These are phyloP conservation scores for Hypoxylon sp. DNA, from an alignment of 2,329 filamentous ascomycete species.

Conservation along the genomic window DNA sequence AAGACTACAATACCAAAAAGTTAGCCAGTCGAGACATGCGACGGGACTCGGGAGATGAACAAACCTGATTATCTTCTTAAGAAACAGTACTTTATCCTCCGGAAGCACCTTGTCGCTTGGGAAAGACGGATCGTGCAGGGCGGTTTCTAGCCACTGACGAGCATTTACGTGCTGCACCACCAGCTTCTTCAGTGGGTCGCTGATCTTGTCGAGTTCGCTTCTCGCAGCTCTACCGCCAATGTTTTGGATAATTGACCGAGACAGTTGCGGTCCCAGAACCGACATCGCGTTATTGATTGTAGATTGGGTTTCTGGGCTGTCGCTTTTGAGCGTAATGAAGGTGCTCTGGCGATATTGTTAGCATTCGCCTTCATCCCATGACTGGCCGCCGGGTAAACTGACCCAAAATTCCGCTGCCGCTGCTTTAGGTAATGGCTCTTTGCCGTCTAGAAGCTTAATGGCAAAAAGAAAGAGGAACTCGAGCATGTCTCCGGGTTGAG, in stretches of 20 bases:
- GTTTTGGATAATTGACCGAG: slow-evolving; percentile 70
- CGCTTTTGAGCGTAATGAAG: slow-evolving; percentile 63
- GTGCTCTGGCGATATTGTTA: slow-evolving; percentile 56
- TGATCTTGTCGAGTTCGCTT: slow-evolving; percentile 77
- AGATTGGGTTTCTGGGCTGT: slow-evolving; percentile 57
- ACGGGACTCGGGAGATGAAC: slow-evolving; percentile 40
- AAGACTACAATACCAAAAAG: slow-evolving; percentile 58
- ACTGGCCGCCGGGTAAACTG: slow-evolving; percentile 44
- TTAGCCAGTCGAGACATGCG: slow-evolving; percentile 11
- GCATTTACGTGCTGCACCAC: slow-evolving; percentile 66
- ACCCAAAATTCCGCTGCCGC: slow-evolving; percentile 83
- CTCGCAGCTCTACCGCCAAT: slow-evolving; percentile 76
- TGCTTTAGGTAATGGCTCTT: slow-evolving; percentile 80
- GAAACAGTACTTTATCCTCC: slow-evolving; percentile 71
- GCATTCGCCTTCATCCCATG: neutral
- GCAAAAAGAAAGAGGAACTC: slow-evolving; percentile 79
- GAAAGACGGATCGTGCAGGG: slow-evolving; percentile 66
- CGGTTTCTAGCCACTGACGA: slow-evolving; percentile 72
- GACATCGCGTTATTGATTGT: slow-evolving; percentile 63
- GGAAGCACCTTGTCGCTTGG: slow-evolving; percentile 69
- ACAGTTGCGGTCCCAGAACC: slow-evolving; percentile 71
- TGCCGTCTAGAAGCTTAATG: slow-evolving; percentile 75
- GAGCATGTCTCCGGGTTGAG: slow-evolving; percentile 67
- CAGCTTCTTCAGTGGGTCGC: slow-evolving; percentile 77
- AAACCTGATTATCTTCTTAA: slow-evolving; percentile 74